These are phyloP conservation scores for Ophiocordyceps sinensis DNA, from an alignment of 2,329 filamentous ascomycete species.

Conservation along the genomic window DNA sequence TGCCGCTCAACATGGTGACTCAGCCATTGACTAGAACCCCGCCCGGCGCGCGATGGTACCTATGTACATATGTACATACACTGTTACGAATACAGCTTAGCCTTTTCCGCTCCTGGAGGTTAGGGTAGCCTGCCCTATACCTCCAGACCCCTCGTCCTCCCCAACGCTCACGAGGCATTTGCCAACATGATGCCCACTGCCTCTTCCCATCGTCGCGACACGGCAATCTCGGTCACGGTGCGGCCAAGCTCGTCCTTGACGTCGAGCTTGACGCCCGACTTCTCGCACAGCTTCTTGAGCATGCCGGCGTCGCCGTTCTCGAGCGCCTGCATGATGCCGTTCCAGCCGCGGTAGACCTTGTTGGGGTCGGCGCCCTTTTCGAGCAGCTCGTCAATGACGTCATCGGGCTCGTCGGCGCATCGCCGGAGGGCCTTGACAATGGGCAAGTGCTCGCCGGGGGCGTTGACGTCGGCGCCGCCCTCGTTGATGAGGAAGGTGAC, in stretches of 20 bases:
- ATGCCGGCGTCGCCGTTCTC: conserved; percentile 46
- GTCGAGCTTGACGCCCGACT: conserved; percentile 34
- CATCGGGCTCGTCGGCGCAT: conserved; percentile 39
- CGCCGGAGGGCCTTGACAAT: conserved; percentile 55
- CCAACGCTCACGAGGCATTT: conserved; percentile 2
- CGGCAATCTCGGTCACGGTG: conserved; percentile 42
- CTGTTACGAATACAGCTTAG: too few relatives aligned
- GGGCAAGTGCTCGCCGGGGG: conserved; percentile 55
- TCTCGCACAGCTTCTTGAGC: conserved; percentile 34
- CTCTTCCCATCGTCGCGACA: conserved; percentile 43
- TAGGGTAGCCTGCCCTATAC: too few relatives aligned
- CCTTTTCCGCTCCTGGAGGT: too few relatives aligned
- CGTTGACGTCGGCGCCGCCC: conserved; percentile 48
- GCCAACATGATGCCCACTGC: conserved; percentile 35
- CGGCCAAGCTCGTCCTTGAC: conserved; percentile 38
- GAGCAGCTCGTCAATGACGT: conserved; percentile 48
- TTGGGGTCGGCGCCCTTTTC: conserved; percentile 53
- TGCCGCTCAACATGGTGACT: too few relatives aligned
- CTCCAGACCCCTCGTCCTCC: background rate
- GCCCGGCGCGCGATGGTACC: too few relatives aligned
- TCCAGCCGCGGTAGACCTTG: conserved; percentile 52
- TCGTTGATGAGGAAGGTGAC: conserved; percentile 46
- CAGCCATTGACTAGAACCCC: too few relatives aligned
- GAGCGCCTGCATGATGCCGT: conserved; percentile 48
- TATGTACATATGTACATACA: too few relatives aligned